Evolutionary conservation across 2,329 filamentous ascomycete genomes (phyloP), one percentile per base, ranked within the genome.

Genomic region (Ceratocystis cubensis): DNA sequence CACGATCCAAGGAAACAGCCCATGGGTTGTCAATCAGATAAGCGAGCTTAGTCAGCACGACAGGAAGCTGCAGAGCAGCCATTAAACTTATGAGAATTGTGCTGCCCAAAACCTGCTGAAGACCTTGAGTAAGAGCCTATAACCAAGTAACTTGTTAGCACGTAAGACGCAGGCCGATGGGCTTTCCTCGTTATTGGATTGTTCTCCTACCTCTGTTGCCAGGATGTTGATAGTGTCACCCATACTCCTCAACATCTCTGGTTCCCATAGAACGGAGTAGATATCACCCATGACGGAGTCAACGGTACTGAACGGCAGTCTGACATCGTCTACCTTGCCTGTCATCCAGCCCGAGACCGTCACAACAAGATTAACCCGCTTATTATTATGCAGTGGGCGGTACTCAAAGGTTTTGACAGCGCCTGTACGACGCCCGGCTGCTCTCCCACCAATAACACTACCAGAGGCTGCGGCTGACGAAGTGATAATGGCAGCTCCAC

Each of bases 11-110:
- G 1, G 94, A 97, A n/a, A 96, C 92, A 30, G 88, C 91, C 94
- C 94, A 99, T 0, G 94, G 94, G 73, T 99, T 99, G 75, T 99
- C 94, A 70, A 99, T 96, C 22, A 99, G 82, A 73, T 99, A 99
- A 0, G 93, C 86, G 8, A 99, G 83, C 74, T 99, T 99, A 0
- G 93, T 92, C 57, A 99, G 79, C 33, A 96, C 87, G 53, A 99
- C 84, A 1, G 94, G 94, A n/a, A 96, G 78, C 74, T 95, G 91
- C 64, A 99, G 79, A 44, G 92, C 91, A 50, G 92, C 88, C 93
- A 99, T 97, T 41, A 99, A 80, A 70, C 88, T 85, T 64, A 92
- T 85, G 17, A 99, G 79, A 64, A 99, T 87, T 0, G 94, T 97
- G 73, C 85, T 94, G 56, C 89, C 94, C 13, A 99, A 81, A 6